Percentiles rank a stretch among this genome's conserved stretches.
These are phyloP conservation scores for Cryomyces minteri DNA, from an alignment of 495 filamentous ascomycete genomes.

Conservation along the genomic window DNA sequence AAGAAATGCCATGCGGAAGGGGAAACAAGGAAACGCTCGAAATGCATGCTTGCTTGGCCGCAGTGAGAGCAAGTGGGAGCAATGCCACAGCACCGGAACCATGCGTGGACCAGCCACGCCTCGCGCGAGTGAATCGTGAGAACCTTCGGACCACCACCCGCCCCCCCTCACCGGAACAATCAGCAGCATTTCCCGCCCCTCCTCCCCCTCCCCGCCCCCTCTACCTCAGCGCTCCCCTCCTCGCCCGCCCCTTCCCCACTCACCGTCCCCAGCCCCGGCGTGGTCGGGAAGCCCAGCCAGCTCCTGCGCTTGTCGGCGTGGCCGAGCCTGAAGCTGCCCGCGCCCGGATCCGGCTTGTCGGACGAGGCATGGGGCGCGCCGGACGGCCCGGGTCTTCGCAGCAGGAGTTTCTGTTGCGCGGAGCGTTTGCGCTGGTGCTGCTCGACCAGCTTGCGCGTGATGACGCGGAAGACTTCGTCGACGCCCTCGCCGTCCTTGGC, in stretches of 20 bases:
- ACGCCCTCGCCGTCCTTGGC: constrained; percentile 91
- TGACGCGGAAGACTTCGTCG: constrained; percentile 91
- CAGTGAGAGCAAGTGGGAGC: no score
- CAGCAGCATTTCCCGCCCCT: constrained; percentile 31
- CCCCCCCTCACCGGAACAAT: neutral
- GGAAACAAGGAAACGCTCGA: no score
- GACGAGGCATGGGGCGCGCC: neutral
- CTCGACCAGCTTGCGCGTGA: constrained; percentile 87
- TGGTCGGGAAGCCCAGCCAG: constrained; percentile 40
- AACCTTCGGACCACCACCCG: no score
- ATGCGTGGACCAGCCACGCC: no score
- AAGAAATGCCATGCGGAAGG: no score
- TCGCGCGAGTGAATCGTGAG: no score
- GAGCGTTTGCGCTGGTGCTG: constrained; percentile 51
- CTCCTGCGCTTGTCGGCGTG: constrained; percentile 35
- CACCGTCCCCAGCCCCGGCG: constrained; percentile 19
- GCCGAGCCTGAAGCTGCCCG: constrained; percentile 43
- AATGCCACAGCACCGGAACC: no score
- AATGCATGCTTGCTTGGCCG: no score
- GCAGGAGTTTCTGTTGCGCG: constrained; percentile 11
- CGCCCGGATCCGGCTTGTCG: constrained; percentile 7
- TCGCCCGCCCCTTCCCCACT: constrained; percentile 17
- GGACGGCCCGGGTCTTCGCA: constrained; percentile 18
- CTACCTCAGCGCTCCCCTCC: constrained; percentile 11
- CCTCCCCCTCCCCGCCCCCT: constrained; percentile 15